Percentiles rank a stretch among this genome's conserved stretches.
Evolutionary conservation across 345 rosid genomes (phyloP).

Genomic region (Lepidium africanum): DNA sequence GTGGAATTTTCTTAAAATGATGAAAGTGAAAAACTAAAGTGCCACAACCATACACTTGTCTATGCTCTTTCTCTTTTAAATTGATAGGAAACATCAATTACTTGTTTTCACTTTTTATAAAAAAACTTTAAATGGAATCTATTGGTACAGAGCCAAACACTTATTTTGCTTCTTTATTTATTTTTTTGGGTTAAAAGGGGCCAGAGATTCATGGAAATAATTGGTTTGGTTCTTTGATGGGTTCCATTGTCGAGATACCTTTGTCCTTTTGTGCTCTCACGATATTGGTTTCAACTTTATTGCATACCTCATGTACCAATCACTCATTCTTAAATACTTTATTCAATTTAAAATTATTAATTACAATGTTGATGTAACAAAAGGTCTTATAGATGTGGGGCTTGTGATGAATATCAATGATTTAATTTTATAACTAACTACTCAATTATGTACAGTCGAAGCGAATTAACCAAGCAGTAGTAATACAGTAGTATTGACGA

Average conservation of each 20-base stretch:
- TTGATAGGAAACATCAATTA: constrained; percentile 45
- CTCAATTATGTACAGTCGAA: neutral
- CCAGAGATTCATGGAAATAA: constrained; percentile 15
- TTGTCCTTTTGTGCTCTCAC: constrained; percentile 19
- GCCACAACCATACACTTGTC: constrained; percentile 6
- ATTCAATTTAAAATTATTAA: neutral
- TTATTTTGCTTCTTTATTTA: neutral
- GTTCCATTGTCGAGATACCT: constrained; percentile 21
- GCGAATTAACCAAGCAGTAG: too few species aligned
- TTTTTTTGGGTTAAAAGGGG: neutral
- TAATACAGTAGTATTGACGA: too few species aligned
- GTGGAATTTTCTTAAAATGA: neutral
- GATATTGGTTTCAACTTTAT: constrained; percentile 1
- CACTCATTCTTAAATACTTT: constrained; percentile 1
- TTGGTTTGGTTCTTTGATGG: constrained; percentile 11
- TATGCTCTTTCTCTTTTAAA: constrained; percentile 24
- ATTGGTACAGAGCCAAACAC: constrained; percentile 22
- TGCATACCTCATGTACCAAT: constrained; percentile 20
- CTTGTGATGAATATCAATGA: neutral
- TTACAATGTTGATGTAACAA: constrained; percentile 3
- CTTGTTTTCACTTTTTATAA: neutral
- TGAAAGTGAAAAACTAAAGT: constrained; percentile 2
- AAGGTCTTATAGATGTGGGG: constrained; percentile 1
- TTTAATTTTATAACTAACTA: neutral
- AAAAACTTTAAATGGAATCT: neutral